These are phyloP conservation scores for Phialocephala sp. DNA, from an alignment of 2,329 filamentous ascomycete genomes.

Conservation along the genomic window DNA sequence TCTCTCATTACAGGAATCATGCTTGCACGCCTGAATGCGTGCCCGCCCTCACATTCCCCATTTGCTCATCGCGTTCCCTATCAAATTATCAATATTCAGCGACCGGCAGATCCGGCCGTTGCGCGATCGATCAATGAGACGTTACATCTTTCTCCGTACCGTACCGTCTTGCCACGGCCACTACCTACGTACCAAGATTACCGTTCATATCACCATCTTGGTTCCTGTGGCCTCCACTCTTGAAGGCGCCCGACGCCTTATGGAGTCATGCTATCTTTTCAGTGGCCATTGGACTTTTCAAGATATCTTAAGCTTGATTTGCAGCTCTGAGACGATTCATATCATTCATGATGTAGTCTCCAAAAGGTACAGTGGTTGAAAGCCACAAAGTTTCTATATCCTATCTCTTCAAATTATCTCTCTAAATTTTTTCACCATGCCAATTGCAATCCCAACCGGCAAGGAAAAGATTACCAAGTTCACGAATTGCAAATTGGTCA, in stretches of 20 bases:
- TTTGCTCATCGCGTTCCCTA: slow-evolving; percentile 3
- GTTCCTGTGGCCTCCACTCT: slow-evolving; percentile 21
- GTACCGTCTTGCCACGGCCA: slow-evolving; percentile 9
- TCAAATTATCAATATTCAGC: neutral
- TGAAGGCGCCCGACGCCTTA: slow-evolving; percentile 16
- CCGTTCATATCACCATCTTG: slow-evolving; percentile 11
- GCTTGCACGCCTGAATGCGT: neutral
- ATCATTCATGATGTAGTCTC: slow-evolving; percentile 37
- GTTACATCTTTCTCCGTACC: slow-evolving; percentile 34
- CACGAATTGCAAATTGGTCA: slow-evolving; percentile 83
- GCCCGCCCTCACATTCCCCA: neutral
- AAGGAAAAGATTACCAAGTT: slow-evolving; percentile 77
- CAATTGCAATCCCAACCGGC: slow-evolving; percentile 49
- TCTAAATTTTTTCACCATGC: slow-evolving; percentile 30
- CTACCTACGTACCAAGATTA: slow-evolving; percentile 2
- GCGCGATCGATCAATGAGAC: slow-evolving; percentile 33
- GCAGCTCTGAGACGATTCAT: slow-evolving; percentile 23
- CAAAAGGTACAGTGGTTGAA: slow-evolving; percentile 27
- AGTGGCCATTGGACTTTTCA: slow-evolving; percentile 17
- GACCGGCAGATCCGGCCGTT: slow-evolving; percentile 27
- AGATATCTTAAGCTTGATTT: slow-evolving; percentile 29
- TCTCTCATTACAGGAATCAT: neutral
- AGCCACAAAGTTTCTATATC: slow-evolving; percentile 18
- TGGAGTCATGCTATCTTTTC: slow-evolving; percentile 25
- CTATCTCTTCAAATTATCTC: slow-evolving; percentile 1